Percentiles rank a stretch among this genome's conserved stretches.
Evolutionary conservation across 75 land plant genomes (phyloP).

Genomic region (Sequoia sempervirens): DNA sequence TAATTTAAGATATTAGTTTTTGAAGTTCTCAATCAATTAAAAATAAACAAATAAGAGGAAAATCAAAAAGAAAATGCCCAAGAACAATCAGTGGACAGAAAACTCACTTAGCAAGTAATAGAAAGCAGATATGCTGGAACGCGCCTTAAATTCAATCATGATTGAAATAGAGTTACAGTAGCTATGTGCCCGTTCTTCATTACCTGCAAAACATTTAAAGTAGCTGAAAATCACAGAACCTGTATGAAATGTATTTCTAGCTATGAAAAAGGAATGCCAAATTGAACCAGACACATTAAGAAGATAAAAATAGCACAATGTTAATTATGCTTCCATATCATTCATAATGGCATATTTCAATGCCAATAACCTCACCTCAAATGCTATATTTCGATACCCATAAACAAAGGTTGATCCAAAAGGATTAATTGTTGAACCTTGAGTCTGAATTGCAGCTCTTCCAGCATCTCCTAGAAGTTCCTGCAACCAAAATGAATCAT

Average conservation of each 20-base stretch:
- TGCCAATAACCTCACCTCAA: constrained; percentile 54
- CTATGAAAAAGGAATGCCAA: not conserved
- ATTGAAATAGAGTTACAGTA: constrained; percentile 86
- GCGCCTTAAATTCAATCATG: constrained; percentile 18
- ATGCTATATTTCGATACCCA: constrained; percentile 88
- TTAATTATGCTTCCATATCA: not conserved
- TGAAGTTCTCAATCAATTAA: not conserved
- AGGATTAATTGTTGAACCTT: constrained; percentile 86
- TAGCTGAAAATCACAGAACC: not conserved
- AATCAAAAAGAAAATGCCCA: not conserved
- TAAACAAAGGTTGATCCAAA: constrained; percentile 95
- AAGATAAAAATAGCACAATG: not conserved
- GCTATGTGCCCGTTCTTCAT: constrained; percentile 95
- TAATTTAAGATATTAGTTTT: not conserved
- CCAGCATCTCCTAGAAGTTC: constrained; percentile 91
- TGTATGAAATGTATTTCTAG: not conserved
- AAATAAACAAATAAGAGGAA: not conserved
- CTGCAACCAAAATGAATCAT: constrained; percentile 22
- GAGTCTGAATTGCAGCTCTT: constrained; percentile 92
- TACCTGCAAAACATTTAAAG: constrained; percentile 39
- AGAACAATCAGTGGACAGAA: not conserved
- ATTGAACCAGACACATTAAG: not conserved
- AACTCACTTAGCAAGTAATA: not conserved
- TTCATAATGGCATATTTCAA: not conserved
- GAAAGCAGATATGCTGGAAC: not conserved